Evolutionary conservation across 129 eudicot species (phyloP).

Genomic region (Rutidosis leptorrhynchoides): DNA sequence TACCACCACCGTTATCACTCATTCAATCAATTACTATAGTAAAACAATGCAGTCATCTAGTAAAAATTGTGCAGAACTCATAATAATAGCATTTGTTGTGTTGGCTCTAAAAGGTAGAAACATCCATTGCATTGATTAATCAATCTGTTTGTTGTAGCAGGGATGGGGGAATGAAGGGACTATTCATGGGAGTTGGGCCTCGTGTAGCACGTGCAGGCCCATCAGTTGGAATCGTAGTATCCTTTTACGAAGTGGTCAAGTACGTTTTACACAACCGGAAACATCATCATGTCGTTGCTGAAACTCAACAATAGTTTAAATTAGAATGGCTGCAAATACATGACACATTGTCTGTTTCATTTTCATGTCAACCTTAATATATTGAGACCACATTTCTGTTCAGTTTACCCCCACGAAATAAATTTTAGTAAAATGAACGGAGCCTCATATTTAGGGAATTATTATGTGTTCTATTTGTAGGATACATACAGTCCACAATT

Average conservation of each 20-base stretch:
- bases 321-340: background rate
- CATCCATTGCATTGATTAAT: background rate
- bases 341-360: constrained; percentile 7
- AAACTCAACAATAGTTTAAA: background rate
- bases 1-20: background rate
- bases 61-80: background rate
- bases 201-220: constrained; percentile 88
- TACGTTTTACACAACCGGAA: constrained; percentile 41
- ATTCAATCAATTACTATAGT: background rate
- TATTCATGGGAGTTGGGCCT: constrained; percentile 73
- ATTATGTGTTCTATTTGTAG: background rate
- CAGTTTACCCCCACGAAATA: background rate
- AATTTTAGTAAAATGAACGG: background rate
- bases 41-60: background rate
- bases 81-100: background rate
- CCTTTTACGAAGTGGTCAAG: constrained; percentile 76
- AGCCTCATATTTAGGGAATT: background rate
- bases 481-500: background rate
- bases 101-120: background rate
- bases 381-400: background rate
- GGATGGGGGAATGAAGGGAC: constrained; percentile 83
- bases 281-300: background rate
- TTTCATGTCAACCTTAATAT: background rate
- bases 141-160: constrained; percentile 29
- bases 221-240: constrained; percentile 84